Evolutionary conservation across 495 filamentous ascomycete species (phyloP).

Genomic region (Bacidia rubella): DNA sequence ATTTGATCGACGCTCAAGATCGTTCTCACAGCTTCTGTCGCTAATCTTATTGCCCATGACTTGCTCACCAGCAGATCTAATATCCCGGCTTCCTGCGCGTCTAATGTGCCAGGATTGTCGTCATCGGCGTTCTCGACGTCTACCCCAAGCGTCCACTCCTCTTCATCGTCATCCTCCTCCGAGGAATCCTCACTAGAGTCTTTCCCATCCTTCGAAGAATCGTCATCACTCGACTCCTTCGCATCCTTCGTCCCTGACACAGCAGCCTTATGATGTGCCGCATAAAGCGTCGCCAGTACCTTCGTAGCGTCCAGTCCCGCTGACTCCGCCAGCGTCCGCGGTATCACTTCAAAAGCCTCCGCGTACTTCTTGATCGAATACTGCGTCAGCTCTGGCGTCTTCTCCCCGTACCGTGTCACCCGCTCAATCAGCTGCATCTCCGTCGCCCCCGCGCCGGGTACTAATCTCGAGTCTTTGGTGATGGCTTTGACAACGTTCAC

Average conservation of each 20-base stretch:
- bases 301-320: slow-evolving; percentile 94
- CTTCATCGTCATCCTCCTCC: slow-evolving; percentile 35
- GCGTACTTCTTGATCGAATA: slow-evolving; percentile 95
- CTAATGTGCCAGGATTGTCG: slow-evolving; percentile 64
- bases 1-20: slow-evolving; percentile 97
- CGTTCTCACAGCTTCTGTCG: slow-evolving; percentile 86
- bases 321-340: slow-evolving; percentile 82
- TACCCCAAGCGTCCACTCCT: slow-evolving; percentile 79
- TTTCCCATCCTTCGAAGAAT: slow-evolving; percentile 17
- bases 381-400: slow-evolving; percentile 82
- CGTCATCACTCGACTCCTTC: slow-evolving; percentile 6
- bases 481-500: slow-evolving; percentile 99
- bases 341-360: slow-evolving; percentile 95
- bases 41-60: slow-evolving; percentile 90
- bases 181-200: slow-evolving; percentile 22
- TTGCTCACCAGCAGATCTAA: slow-evolving; percentile 84
- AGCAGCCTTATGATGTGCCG: slow-evolving; percentile 68
- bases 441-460: slow-evolving; percentile 89
- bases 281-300: slow-evolving; percentile 79
- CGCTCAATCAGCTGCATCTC: slow-evolving; percentile 92
- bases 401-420: slow-evolving; percentile 75
- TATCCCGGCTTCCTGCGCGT: slow-evolving; percentile 81
- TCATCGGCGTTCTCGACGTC: slow-evolving; percentile 76
- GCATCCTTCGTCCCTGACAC: slow-evolving; percentile 3
- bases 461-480: slow-evolving; percentile 78